These are phyloP conservation scores for Penicillium sp. DNA, from an alignment of 2,329 filamentous ascomycete species.

Conservation along the genomic window DNA sequence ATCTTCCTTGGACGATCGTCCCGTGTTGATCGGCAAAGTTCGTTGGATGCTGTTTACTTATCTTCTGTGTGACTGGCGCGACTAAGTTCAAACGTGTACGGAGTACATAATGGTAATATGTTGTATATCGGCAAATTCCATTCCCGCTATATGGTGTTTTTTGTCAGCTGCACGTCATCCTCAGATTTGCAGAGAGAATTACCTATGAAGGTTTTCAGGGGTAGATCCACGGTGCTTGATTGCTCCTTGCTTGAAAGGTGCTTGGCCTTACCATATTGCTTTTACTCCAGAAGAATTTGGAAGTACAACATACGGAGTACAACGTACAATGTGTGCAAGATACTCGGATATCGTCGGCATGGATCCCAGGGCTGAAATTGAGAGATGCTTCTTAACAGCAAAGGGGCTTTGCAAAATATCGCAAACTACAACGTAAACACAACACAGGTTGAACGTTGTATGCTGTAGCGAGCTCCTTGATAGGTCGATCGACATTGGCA, in stretches of 20 bases:
- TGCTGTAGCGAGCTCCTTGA: too few relatives aligned
- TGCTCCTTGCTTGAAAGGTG: neutral
- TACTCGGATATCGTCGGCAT: neutral
- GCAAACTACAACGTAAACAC: too few relatives aligned
- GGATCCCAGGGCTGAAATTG: too few relatives aligned
- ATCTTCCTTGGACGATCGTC: neutral
- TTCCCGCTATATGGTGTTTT: neutral
- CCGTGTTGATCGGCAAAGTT: neutral
- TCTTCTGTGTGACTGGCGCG: too few relatives aligned
- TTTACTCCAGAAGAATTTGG: neutral
- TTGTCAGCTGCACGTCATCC: constrained; percentile 2
- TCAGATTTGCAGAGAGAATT: neutral
- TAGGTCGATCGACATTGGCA: neutral
- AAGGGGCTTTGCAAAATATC: too few relatives aligned
- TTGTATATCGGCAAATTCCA: neutral
- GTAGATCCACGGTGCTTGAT: neutral
- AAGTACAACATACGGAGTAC: too few relatives aligned
- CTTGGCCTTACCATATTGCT: neutral
- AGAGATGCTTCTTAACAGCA: too few relatives aligned
- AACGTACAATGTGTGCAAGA: neutral
- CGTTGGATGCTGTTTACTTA: too few relatives aligned
- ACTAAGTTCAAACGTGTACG: too few relatives aligned
- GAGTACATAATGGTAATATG: too few relatives aligned
- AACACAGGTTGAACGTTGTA: too few relatives aligned
- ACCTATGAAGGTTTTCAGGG: constrained; percentile 1